These are phyloP conservation scores for Coccomyxa sp. DNA, from an alignment of 139 green algal species.

Conservation along the genomic window DNA sequence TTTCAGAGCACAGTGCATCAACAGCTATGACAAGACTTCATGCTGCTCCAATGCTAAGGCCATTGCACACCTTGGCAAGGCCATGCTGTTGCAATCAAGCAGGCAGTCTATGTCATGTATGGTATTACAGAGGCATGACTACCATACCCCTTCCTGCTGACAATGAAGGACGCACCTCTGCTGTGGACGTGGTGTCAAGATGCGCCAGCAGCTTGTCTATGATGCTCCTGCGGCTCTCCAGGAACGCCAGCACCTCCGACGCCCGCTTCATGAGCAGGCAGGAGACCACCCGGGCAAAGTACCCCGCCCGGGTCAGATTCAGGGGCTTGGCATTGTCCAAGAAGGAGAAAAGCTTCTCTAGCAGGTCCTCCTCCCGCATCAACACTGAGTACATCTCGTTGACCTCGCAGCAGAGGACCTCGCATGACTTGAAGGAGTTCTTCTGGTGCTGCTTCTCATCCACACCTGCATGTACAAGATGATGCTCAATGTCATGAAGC, in stretches of 20 bases:
- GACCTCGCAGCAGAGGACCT: slow-evolving; percentile 97
- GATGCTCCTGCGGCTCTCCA: slow-evolving; percentile 42
- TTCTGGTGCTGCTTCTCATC: slow-evolving; percentile 79
- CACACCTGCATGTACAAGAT: slow-evolving; percentile 29
- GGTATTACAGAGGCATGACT: neutral
- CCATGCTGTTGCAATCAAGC: too few relatives aligned
- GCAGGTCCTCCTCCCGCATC: slow-evolving; percentile 67
- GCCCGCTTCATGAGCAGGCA: slow-evolving; percentile 1
- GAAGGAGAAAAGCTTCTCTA: slow-evolving; percentile 81
- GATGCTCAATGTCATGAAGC: neutral
- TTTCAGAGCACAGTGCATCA: too few relatives aligned
- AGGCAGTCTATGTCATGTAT: neutral
- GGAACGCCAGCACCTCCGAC: slow-evolving; percentile 54
- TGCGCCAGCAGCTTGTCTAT: slow-evolving; percentile 57
- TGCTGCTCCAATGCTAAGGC: too few relatives aligned
- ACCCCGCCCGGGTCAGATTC: slow-evolving; percentile 67
- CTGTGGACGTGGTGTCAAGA: slow-evolving; percentile 76
- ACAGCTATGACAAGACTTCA: too few relatives aligned
- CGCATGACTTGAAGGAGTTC: slow-evolving; percentile 95
- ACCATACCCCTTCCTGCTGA: neutral
- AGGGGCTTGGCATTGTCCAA: slow-evolving; percentile 58
- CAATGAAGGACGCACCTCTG: slow-evolving; percentile 61
- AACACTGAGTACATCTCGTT: slow-evolving; percentile 89
- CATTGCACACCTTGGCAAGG: too few relatives aligned
- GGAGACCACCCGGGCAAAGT: slow-evolving; percentile 62